Evolutionary conservation across 768 basidiomycete genomes (phyloP), one percentile per base, ranked within the genome.

Genomic region (Thelephora ganbajun): DNA sequence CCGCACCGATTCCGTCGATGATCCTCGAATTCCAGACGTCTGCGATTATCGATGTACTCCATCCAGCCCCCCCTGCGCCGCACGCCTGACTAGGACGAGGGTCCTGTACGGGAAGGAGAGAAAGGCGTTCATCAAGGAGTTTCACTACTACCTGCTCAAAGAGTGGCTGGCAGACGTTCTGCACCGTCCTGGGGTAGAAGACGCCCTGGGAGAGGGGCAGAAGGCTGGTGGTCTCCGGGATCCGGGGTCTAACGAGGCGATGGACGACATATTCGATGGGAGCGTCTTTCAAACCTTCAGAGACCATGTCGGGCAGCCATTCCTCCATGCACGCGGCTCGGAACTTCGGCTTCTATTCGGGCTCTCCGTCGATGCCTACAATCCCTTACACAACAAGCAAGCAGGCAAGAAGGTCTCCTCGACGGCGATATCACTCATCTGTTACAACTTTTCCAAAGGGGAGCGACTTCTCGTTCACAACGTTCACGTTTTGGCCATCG

Each of bases 221-320:
- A n/a, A n/a, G n/a, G n/a, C n/a, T n/a, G n/a, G n/a, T n/a, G n/a
- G n/a, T n/a, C n/a, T n/a, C n/a, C n/a, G n/a, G n/a, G n/a, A n/a
- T n/a, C n/a, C n/a, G n/a, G n/a, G n/a, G n/a, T n/a, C n/a, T n/a
- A n/a, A n/a, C n/a, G n/a, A n/a, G n/a, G n/a, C n/a, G n/a, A n/a
- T n/a, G n/a, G n/a, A n/a, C n/a, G 63, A 66, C 43, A 58, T 65
- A 5, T 59, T 57, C 43, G 60, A 63, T 43, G 61, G 56, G 1
- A 48, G 53, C 5, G 53, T 49, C 18, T 41, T 67, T 11, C 47
- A 47, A 3, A 45, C 59, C n/a, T 57, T 66, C 45, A 43, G 43
- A 18, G 54, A 54, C 16, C 48, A 50, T 9, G 60, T 65, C 44
- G 55, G 58, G 30, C 34, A 55, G 20, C 61, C 52, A 57, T 64